phyloP scores from a whole-genome alignment of 805 yeast genomes.

The Ogataea saltuana region DNA sequence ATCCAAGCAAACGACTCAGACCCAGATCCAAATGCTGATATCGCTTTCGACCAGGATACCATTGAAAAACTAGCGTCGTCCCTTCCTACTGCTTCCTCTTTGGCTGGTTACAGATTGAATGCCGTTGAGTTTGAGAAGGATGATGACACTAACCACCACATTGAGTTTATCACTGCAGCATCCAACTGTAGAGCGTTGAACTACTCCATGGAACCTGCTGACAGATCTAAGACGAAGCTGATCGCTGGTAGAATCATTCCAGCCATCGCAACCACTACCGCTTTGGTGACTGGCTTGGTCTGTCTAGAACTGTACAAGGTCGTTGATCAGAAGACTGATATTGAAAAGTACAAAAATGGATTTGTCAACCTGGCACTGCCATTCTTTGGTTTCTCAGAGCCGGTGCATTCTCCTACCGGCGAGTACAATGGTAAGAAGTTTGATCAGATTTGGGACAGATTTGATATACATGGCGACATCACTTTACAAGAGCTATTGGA shows the following conservation, averaged over 20 bases:
- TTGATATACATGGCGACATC: constrained; percentile 74
- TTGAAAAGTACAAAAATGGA: constrained; percentile 91
- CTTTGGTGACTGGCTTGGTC: constrained; percentile 92
- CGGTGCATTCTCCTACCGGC: constrained; percentile 81
- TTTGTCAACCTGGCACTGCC: constrained; percentile 91
- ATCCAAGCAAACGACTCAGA: constrained; percentile 87
- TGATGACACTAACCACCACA: constrained; percentile 95
- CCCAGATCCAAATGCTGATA: constrained; percentile 75
- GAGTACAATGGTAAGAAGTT: constrained; percentile 75
- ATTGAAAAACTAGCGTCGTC: constrained; percentile 68
- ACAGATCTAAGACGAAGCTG: constrained; percentile 86
- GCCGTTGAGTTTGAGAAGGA: constrained; percentile 98
- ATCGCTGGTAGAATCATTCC: constrained; percentile 99
- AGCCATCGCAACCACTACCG: constrained; percentile 99
- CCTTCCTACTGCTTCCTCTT: constrained; percentile 83
- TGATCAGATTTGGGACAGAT: constrained; percentile 95
- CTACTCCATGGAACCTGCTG: constrained; percentile 86
- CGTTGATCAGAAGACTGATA: constrained; percentile 66
- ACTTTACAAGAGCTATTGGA: constrained; percentile 74
- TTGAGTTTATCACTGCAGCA: constrained; percentile 93
- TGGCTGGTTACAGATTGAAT: constrained; percentile 82
- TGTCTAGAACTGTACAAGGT: constrained; percentile 91
- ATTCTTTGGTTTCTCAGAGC: constrained; percentile 95
- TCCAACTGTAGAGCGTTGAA: constrained; percentile 95
- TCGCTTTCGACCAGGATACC: constrained; percentile 57